Base-by-base conservation (phyloP, 306 rosid species). In the Benincasa hispida region DNA sequence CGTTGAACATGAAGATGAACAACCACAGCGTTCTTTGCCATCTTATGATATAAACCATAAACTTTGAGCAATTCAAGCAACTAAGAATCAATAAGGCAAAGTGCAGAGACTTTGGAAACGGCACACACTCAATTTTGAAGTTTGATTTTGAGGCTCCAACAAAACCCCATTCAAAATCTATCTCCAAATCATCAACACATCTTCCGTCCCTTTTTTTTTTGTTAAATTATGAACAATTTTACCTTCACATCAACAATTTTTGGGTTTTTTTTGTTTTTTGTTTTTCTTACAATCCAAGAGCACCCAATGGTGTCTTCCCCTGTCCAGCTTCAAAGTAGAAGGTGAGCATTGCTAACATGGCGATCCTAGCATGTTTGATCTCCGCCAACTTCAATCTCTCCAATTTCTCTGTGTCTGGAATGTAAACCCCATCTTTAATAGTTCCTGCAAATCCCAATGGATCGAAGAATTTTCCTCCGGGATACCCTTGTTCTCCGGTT, bases 311-410 rank as follows among this genome's bases (percentile, higher is more conserved):
- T 5, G 98, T 93, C 86, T 93, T 93, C 63, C 98, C 98, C 83
- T 93, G 98, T 68, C 98, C 98, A 74, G 98, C 98, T 81, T 93
- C 98, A 74, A 93, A 91, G 91, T 93, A 93, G 90, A 93, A 93
- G 81, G 80, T 87, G 1, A 93, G 87, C 98, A 93, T 93, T 10
- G 98, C 98, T 83, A 93, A 53, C 98, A 93, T 93, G 22, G 98
- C 98, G 77, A 91, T 37, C 85, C 98, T 85, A 8, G 98, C 89
- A 78, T 93, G 98, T 83, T 94, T 94, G 69, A 94, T 94, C 90
- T 94, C 98, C 8, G 98, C 99, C 58, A 92, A 22, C 76, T 95
- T 88, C 83, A 93, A 83, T 83, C 98, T 91, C 75, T 93, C 98
- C 65, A 93, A 77, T 84, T 93, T 93, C 42, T 93, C 96, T 15